A percentile compares a stretch with the other conserved stretches of the same genome.
These are phyloP conservation scores for Berberis vulgaris DNA, from an alignment of 164 flowering plant genomes.

Conservation along the genomic window DNA sequence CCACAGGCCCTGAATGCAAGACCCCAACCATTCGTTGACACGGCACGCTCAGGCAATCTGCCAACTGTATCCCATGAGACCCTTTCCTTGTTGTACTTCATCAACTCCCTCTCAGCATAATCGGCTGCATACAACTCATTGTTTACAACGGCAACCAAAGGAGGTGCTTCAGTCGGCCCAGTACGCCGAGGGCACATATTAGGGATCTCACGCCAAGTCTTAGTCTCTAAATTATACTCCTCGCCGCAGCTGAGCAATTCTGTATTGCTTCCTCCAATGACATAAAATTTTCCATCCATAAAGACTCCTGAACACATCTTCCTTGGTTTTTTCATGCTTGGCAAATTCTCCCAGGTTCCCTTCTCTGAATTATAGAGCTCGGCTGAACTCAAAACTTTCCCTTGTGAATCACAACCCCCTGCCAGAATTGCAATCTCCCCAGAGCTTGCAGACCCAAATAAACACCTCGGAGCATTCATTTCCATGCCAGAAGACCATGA, in stretches of 20 bases:
- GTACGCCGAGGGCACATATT: slow-evolving; percentile 68
- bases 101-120: slow-evolving; percentile 64
- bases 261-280: slow-evolving; percentile 64
- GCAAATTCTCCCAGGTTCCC: slow-evolving; percentile 51
- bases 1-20: slow-evolving; percentile 93
- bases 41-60: slow-evolving; percentile 75
- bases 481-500: slow-evolving; percentile 71
- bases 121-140: slow-evolving; percentile 88
- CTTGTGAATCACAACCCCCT: slow-evolving; percentile 77
- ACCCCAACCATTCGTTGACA: slow-evolving; percentile 92
- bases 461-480: slow-evolving; percentile 77
- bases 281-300: slow-evolving; percentile 86
- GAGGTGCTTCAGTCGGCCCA: slow-evolving; percentile 60
- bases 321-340: slow-evolving; percentile 69
- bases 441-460: slow-evolving; percentile 92
- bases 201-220: slow-evolving; percentile 69
- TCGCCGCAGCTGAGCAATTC: slow-evolving; percentile 71
- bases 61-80: slow-evolving; percentile 61
- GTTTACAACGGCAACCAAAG: slow-evolving; percentile 84
- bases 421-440: slow-evolving; percentile 85
- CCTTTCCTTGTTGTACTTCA: slow-evolving; percentile 56
- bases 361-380: slow-evolving; percentile 85
- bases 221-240: slow-evolving; percentile 62
- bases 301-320: slow-evolving; percentile 95
- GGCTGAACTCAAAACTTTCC: slow-evolving; percentile 53